A percentile compares a stretch with the other conserved stretches of the same genome.
These are phyloP conservation scores for Avena insularis DNA, from an alignment of 176 grass and related monocot species.

Conservation along the genomic window DNA sequence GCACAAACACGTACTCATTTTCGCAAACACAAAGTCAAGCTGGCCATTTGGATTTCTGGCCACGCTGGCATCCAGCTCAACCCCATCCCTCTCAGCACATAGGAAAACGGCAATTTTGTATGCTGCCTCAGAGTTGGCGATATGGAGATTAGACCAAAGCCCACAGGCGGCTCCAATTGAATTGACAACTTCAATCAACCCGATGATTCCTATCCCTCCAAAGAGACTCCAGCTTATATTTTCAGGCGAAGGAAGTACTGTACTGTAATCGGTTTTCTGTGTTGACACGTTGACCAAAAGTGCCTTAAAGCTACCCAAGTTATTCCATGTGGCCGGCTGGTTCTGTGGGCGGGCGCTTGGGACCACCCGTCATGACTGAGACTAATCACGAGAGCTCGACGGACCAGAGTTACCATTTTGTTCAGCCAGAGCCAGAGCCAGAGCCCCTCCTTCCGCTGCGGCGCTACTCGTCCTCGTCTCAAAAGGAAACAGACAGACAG, in stretches of 20 bases:
- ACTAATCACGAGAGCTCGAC: neutral
- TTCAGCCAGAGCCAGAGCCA: slow-evolving; percentile 1
- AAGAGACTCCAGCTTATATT: neutral
- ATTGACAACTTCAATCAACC: neutral
- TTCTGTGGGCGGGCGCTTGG: neutral
- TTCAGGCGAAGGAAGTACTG: too few species aligned
- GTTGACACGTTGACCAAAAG: neutral
- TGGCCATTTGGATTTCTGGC: neutral
- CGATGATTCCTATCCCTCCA: neutral
- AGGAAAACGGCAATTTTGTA: neutral
- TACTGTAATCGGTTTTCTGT: too few species aligned
- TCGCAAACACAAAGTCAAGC: neutral
- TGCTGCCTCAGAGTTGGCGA: neutral
- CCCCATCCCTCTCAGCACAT: neutral
- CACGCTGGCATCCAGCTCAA: neutral
- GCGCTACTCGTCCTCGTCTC: neutral
- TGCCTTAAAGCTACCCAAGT: neutral
- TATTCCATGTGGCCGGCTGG: neutral
- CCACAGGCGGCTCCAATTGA: neutral
- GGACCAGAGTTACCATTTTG: slow-evolving; percentile 3
- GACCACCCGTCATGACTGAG: slow-evolving; percentile 22
- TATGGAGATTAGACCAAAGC: neutral
- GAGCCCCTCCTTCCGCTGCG: neutral
- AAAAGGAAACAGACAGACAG: slow-evolving; percentile 17
- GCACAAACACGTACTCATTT: neutral